Conservation (phyloP, 2,329 filamentous ascomycete species). For the Penicillium digitatum region DNA sequence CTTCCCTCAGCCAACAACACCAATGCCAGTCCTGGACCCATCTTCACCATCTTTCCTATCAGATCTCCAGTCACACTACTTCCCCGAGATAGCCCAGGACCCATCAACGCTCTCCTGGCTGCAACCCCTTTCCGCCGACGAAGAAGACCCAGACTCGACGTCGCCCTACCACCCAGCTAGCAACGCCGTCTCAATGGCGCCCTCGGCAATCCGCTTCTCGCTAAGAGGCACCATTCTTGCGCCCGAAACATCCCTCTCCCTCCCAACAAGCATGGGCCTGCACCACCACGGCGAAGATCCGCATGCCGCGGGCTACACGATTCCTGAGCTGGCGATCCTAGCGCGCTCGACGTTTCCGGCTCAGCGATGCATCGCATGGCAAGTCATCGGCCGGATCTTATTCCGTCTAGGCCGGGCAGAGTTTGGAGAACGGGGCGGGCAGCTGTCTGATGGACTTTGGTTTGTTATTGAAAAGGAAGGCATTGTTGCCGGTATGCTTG, state of each 20-base stretch:
- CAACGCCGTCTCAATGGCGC: constrained; percentile 57
- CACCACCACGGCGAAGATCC: constrained; percentile 93
- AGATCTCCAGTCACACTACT: constrained; percentile 87
- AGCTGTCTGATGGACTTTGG: constrained; percentile 78
- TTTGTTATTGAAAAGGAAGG: constrained; percentile 68
- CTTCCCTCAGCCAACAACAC: constrained; percentile 46
- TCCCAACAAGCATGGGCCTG: constrained; percentile 74
- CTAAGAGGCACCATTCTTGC: constrained; percentile 78
- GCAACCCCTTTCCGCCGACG: constrained; percentile 64
- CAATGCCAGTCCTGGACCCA: constrained; percentile 73
- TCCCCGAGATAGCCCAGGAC: constrained; percentile 79
- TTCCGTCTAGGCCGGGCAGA: constrained; percentile 76
- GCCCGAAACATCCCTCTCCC: constrained; percentile 66
- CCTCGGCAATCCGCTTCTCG: constrained; percentile 80
- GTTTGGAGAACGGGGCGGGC: constrained; percentile 58
- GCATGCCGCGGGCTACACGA: constrained; percentile 89
- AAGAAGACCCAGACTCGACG: constrained; percentile 58
- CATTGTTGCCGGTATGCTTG: constrained; percentile 70
- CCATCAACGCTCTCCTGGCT: constrained; percentile 89
- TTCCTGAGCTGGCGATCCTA: constrained; percentile 77
- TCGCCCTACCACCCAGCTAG: constrained; percentile 80
- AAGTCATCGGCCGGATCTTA: constrained; percentile 79
- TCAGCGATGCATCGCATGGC: constrained; percentile 87
- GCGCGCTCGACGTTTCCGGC: constrained; percentile 77
- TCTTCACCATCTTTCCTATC: constrained; percentile 76